Evolutionary conservation across 2,329 filamentous ascomycete genomes (phyloP).

Genomic region (Bimuria novae-zelandiae): DNA sequence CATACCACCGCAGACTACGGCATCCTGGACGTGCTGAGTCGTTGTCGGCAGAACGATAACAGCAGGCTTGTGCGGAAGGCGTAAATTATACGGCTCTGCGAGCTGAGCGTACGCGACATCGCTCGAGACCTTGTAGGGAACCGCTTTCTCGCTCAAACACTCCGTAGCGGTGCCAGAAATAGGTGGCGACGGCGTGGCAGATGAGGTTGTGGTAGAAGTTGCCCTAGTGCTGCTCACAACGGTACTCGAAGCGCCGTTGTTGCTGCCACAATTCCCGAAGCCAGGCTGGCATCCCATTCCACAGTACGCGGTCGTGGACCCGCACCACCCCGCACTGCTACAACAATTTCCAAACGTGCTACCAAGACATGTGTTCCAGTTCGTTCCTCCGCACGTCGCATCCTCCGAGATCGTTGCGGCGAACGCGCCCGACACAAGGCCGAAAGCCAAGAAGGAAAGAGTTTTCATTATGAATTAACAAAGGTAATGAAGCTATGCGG

Average conservation of each 20-base stretch:
- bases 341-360: conserved; percentile 3
- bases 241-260: neutral
- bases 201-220: neutral
- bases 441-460: conserved; percentile 2
- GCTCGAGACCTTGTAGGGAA: conserved; percentile 56
- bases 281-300: conserved; percentile 1
- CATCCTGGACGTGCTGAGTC: conserved; percentile 59
- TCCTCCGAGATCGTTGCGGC: neutral
- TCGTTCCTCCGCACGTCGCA: conserved; percentile 4
- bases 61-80: conserved; percentile 51
- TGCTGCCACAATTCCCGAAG: conserved; percentile 1
- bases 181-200: neutral
- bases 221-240: neutral
- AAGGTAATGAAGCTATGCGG: neutral
- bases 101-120: conserved; percentile 32
- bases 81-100: conserved; percentile 44
- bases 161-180: conserved; percentile 1
- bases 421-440: conserved; percentile 6
- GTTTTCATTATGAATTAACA: conserved; percentile 2
- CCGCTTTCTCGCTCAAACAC: conserved; percentile 41
- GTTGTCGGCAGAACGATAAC: conserved; percentile 63
- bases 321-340: conserved; percentile 6
- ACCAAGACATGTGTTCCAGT: conserved; percentile 3
- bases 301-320: conserved; percentile 3
- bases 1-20: conserved; percentile 61